phyloP scores from a whole-genome alignment of 179 eudicot genomes.

The Patellifolia procumbens region DNA sequence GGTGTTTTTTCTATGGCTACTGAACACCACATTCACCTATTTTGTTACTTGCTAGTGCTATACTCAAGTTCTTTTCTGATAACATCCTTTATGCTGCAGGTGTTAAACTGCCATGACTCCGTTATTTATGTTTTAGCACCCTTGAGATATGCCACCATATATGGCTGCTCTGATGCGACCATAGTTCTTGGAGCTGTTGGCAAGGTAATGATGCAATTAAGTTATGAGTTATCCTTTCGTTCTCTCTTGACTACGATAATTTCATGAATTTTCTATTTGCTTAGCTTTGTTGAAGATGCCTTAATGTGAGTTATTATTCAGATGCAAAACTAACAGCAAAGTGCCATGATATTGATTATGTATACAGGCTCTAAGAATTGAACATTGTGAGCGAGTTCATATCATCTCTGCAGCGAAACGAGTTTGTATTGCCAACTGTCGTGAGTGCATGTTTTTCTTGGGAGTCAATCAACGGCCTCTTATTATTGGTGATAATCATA shows the following conservation, averaged over 20 bases:
- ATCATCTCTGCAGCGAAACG: constrained; percentile 83
- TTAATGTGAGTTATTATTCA: constrained; percentile 16
- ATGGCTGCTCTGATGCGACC: constrained; percentile 97
- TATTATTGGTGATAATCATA: constrained; percentile 54
- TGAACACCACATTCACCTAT: too few relatives aligned
- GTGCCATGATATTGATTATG: constrained; percentile 7
- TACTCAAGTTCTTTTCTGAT: neutral
- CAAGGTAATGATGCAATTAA: constrained; percentile 56
- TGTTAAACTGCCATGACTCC: constrained; percentile 89
- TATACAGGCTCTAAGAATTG: constrained; percentile 80
- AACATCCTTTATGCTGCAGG: constrained; percentile 42
- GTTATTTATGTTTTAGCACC: constrained; percentile 93
- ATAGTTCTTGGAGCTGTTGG: constrained; percentile 97
- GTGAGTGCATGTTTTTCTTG: constrained; percentile 67
- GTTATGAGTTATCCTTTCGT: neutral
- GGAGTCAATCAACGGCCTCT: constrained; percentile 51
- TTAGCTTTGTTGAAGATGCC: neutral
- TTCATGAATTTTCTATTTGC: neutral
- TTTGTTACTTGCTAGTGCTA: neutral
- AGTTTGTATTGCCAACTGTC: constrained; percentile 92
- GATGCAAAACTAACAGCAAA: constrained; percentile 21
- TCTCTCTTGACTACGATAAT: neutral
- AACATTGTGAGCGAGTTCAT: constrained; percentile 98
- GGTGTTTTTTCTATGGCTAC: too few relatives aligned
- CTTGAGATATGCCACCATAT: constrained; percentile 79